These are phyloP conservation scores for Podaxis sp. DNA, from an alignment of 768 basidiomycete species.

Conservation along the genomic window DNA sequence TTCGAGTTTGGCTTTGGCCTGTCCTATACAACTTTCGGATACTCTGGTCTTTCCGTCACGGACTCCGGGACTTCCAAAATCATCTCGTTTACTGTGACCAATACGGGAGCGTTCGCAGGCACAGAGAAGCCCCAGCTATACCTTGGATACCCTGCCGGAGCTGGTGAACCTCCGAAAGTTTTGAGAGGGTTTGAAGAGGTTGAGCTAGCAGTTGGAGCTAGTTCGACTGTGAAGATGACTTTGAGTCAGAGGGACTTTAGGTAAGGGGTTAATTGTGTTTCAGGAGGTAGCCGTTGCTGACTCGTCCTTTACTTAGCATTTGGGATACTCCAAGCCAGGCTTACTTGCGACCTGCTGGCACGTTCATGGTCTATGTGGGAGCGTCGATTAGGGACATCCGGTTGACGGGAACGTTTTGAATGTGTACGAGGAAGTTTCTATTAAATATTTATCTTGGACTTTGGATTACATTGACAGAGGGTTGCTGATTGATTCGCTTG, in stretches of 20 bases:
- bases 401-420: conserved; percentile 31
- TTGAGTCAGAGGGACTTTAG: conserved; percentile 45
- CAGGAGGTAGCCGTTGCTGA: neutral
- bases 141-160: conserved; percentile 44
- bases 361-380: conserved; percentile 53
- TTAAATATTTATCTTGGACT: no score
- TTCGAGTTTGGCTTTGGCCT: conserved; percentile 75
- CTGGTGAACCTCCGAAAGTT: conserved; percentile 49
- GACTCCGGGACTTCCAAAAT: conserved; percentile 31
- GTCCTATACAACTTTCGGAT: conserved; percentile 71
- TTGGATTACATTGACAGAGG: no score
- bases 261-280: conserved; percentile 25
- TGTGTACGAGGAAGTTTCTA: neutral
- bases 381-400: conserved; percentile 50
- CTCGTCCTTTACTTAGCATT: conserved; percentile 27
- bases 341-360: conserved; percentile 51
- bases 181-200: conserved; percentile 55
- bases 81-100: conserved; percentile 45
- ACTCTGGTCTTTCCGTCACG: conserved; percentile 47
- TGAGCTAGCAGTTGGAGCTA: conserved; percentile 35
- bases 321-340: conserved; percentile 56
- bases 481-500: no score
- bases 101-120: conserved; percentile 49
- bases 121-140: conserved; percentile 57
- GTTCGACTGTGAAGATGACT: conserved; percentile 33